Evolutionary conservation across 768 basidiomycete genomes (phyloP).

Genomic region (Pilatotrama ljubarskyi): DNA sequence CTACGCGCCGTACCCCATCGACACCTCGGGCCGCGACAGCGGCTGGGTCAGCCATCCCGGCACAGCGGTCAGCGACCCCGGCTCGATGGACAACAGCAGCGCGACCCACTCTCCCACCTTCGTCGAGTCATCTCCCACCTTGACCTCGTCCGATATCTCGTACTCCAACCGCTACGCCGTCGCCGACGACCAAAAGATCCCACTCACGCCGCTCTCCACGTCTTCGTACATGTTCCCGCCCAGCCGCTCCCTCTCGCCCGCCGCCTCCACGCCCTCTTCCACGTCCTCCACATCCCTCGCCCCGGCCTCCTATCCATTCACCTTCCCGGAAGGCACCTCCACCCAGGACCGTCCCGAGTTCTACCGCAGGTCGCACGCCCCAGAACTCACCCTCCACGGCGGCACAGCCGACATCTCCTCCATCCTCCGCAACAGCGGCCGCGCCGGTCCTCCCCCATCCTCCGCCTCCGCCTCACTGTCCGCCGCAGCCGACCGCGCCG

Average conservation of each 20-base stretch:
- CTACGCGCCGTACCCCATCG: conserved; percentile 44
- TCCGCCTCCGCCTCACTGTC: conserved; percentile 46
- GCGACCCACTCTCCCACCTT: conserved; percentile 55
- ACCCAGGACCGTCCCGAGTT: conserved; percentile 62
- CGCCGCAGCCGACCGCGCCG: conserved; percentile 48
- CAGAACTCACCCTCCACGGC: conserved; percentile 71
- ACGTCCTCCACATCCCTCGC: conserved; percentile 52
- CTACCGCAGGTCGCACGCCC: conserved; percentile 58
- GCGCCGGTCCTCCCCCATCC: conserved; percentile 44
- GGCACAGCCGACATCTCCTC: conserved; percentile 73
- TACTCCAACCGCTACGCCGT: conserved; percentile 46
- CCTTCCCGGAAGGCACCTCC: conserved; percentile 55
- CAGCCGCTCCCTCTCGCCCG: conserved; percentile 74
- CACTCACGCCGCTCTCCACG: conserved; percentile 50
- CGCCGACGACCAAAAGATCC: conserved; percentile 58
- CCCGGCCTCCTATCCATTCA: conserved; percentile 67
- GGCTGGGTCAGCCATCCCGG: conserved; percentile 35
- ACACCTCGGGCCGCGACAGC: conserved; percentile 33
- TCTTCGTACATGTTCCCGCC: conserved; percentile 58
- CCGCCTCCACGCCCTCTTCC: conserved; percentile 62
- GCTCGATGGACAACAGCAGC: conserved; percentile 41
- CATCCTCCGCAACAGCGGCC: conserved; percentile 41
- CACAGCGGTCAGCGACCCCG: conserved; percentile 44
- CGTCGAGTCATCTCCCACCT: conserved; percentile 52
- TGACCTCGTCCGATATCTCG: conserved; percentile 47